phyloP scores from a whole-genome alignment of 148 eudicot species.

The Silene conica region DNA sequence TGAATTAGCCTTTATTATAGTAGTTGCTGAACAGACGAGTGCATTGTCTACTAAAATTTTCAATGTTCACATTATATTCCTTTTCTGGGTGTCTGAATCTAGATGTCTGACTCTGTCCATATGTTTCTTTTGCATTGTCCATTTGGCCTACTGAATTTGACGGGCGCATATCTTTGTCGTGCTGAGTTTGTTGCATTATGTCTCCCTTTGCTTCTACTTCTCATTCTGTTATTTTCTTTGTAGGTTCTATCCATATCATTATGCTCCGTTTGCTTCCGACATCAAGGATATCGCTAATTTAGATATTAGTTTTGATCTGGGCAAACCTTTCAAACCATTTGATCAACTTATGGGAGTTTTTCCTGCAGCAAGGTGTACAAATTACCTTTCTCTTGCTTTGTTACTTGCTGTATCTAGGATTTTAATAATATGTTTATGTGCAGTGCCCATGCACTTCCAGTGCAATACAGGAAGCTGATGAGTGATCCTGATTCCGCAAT shows the following conservation, averaged over 20 bases:
- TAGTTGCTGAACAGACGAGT: no score
- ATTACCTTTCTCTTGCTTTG: constrained; percentile 12
- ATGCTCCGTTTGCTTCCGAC: constrained; percentile 99
- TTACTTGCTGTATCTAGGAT: constrained; percentile 11
- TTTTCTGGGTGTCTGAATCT: neutral
- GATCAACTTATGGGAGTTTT: constrained; percentile 94
- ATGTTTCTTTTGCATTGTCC: neutral
- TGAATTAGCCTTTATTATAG: no score
- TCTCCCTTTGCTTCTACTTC: constrained; percentile 3
- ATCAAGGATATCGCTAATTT: constrained; percentile 61
- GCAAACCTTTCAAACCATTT: constrained; percentile 91
- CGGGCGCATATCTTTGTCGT: neutral
- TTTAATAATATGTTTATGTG: constrained; percentile 34
- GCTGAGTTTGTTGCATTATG: neutral
- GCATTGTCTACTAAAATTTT: no score
- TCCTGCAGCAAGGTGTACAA: constrained; percentile 88
- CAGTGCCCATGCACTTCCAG: constrained; percentile 97
- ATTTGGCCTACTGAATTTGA: neutral
- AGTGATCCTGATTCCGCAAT: constrained; percentile 78
- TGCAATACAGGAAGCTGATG: constrained; percentile 79
- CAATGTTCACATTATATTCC: neutral
- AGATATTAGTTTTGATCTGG: constrained; percentile 73
- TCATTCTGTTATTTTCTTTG: constrained; percentile 15
- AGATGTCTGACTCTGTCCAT: neutral
- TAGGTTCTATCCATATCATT: constrained; percentile 99